These are phyloP conservation scores for Arabidopsis lyrata DNA, from an alignment of 441 rosid genomes.

Conservation along the genomic window DNA sequence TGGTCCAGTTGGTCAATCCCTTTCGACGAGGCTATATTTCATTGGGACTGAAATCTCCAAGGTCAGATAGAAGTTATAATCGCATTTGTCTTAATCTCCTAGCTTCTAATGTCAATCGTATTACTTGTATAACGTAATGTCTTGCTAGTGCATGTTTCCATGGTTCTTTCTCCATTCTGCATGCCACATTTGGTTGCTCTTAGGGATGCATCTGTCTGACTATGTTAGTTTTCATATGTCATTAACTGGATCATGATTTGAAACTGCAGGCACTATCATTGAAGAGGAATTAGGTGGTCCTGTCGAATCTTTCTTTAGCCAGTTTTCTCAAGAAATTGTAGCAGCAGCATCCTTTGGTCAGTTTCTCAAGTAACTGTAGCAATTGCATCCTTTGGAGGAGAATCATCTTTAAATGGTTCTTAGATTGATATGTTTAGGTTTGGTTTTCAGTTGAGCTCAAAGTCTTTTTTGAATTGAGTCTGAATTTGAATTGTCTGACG, in stretches of 20 bases:
- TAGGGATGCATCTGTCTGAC: constrained; percentile 9
- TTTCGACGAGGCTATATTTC: constrained; percentile 95
- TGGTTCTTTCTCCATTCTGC: constrained; percentile 17
- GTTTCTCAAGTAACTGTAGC: constrained; percentile 13
- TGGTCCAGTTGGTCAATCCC: constrained; percentile 96
- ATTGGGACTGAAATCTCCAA: constrained; percentile 89
- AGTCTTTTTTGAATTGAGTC: no score
- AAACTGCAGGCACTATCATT: no score
- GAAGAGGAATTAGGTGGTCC: constrained; percentile 92
- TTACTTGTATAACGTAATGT: not conserved
- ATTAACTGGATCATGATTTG: constrained; percentile 33
- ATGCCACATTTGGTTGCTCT: constrained; percentile 25
- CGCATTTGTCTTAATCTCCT: not conserved
- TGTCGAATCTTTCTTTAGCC: constrained; percentile 66
- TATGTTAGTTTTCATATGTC: constrained; percentile 27
- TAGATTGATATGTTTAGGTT: no score
- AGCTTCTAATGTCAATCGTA: constrained; percentile 5
- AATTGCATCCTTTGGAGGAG: no score
- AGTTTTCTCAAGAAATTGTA: constrained; percentile 83
- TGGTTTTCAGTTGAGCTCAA: no score
- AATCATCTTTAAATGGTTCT: no score
- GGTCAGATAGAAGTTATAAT: constrained; percentile 56
- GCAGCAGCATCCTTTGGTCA: constrained; percentile 99
- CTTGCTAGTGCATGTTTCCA: constrained; percentile 8
- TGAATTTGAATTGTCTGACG: no score